These are phyloP conservation scores for Saccharomycopsis sp. DNA, from an alignment of 805 yeast species.

Conservation along the genomic window DNA sequence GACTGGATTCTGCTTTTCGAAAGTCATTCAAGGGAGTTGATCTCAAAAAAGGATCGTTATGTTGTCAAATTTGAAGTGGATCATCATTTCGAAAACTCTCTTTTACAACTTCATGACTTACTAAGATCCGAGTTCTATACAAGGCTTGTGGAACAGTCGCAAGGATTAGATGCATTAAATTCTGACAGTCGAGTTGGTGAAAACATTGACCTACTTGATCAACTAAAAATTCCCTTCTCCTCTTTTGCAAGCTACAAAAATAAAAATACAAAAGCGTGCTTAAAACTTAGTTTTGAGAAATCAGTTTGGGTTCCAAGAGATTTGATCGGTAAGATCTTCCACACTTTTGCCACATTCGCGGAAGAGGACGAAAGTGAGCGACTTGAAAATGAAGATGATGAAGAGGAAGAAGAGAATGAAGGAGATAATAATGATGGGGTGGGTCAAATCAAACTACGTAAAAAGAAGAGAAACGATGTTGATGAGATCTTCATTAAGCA, in stretches of 20 bases:
- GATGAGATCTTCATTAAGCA: conserved; percentile 9
- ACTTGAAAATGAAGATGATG: neutral
- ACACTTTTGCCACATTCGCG: conserved; percentile 6
- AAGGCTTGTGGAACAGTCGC: neutral
- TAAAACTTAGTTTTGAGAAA: conserved; percentile 8
- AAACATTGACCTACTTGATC: conserved; percentile 5
- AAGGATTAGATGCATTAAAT: neutral
- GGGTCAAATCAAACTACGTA: conserved; percentile 4
- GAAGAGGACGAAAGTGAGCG: conserved; percentile 3
- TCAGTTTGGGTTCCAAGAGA: conserved; percentile 15
- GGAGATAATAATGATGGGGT: neutral
- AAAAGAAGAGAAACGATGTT: conserved; percentile 10
- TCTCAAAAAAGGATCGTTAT: conserved; percentile 2
- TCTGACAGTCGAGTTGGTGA: neutral
- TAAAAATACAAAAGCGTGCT: conserved; percentile 6
- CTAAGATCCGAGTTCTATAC: neutral
- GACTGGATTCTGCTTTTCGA: conserved; percentile 3
- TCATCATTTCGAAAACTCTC: conserved; percentile 7
- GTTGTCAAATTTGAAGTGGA: conserved; percentile 5
- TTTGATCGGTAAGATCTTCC: conserved; percentile 10
- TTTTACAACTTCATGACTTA: conserved; percentile 1
- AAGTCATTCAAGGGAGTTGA: no score
- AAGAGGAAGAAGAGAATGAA: neutral
- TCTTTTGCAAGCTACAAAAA: neutral
- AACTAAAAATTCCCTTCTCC: neutral